phyloP scores from a whole-genome alignment of 495 filamentous ascomycete species.

The Achaetomiella virescens region DNA sequence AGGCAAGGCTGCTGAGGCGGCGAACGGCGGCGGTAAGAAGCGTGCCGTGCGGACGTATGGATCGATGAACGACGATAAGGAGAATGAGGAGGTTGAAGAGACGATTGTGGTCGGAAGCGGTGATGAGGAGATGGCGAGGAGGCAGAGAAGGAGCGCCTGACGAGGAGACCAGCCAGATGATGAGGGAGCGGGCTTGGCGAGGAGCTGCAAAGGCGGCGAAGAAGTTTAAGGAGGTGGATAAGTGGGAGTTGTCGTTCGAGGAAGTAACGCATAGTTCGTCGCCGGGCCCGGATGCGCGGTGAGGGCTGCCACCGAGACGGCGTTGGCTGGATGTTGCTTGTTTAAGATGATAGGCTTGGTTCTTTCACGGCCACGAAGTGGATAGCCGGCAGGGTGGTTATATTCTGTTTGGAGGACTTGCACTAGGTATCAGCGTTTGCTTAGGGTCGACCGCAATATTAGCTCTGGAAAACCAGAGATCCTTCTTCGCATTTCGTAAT shows the following conservation, averaged over 20 bases:
- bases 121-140: slow-evolving; percentile 16
- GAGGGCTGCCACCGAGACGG: neutral
- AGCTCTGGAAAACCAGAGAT: neutral
- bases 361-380: neutral
- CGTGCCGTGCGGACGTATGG: slow-evolving; percentile 32
- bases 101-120: slow-evolving; percentile 17
- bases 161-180: slow-evolving; percentile 25
- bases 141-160: slow-evolving; percentile 13
- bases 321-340: neutral
- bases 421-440: slow-evolving; percentile 13
- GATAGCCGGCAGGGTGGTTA: neutral
- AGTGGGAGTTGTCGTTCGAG: slow-evolving; percentile 46
- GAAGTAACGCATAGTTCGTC: slow-evolving; percentile 35
- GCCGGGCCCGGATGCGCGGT: slow-evolving; percentile 31
- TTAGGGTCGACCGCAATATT: neutral
- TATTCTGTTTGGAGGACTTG: slow-evolving; percentile 2
- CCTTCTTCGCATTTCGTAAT: neutral
- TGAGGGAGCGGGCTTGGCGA: slow-evolving; percentile 29
- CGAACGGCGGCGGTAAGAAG: slow-evolving; percentile 14
- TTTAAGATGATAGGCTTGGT: neutral
- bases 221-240: slow-evolving; percentile 48
- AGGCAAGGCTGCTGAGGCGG: slow-evolving; percentile 4
- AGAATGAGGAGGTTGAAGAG: slow-evolving; percentile 33
- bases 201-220: slow-evolving; percentile 41
- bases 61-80: slow-evolving; percentile 33